Evolutionary conservation across 1,284 basidiomycete species (phyloP).

Genomic region (Boletus calvinii): DNA sequence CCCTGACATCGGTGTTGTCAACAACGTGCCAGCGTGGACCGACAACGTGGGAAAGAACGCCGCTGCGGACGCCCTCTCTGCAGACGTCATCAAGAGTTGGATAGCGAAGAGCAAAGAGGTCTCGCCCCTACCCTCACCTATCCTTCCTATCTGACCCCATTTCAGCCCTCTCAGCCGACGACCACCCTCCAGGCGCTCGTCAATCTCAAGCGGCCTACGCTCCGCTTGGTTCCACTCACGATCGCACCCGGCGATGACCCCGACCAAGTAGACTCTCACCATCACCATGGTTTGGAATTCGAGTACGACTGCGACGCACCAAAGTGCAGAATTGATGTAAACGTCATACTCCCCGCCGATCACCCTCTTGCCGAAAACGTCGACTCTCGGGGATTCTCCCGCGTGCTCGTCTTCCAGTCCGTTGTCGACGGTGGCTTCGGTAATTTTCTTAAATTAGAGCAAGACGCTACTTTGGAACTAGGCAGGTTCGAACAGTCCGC

Average conservation of each 20-base stretch:
- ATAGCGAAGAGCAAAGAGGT: conserved; percentile 85
- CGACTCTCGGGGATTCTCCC: conserved; percentile 45
- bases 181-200: conserved; percentile 90
- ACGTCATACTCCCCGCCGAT: conserved; percentile 64
- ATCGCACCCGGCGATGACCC: conserved; percentile 45
- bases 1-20: conserved; percentile 61
- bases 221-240: conserved; percentile 66
- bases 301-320: conserved; percentile 87
- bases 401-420: conserved; percentile 68
- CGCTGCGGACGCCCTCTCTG: conserved; percentile 31
- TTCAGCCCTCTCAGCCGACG: conserved; percentile 72
- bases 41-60: conserved; percentile 33
- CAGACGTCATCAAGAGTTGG: conserved; percentile 68
- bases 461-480: conserved; percentile 72
- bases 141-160: conserved; percentile 1
- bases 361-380: conserved; percentile 47
- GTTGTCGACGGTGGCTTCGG: conserved; percentile 80
- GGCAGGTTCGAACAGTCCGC: conserved; percentile 53
- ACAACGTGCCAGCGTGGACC: conserved; percentile 45
- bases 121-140: not conserved
- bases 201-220: conserved; percentile 84
- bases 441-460: conserved; percentile 66
- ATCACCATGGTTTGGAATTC: conserved; percentile 79
- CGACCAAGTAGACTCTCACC: conserved; percentile 45
- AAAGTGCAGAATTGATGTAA: conserved; percentile 73